Conservation (phyloP, 768 basidiomycete species). For the Exsudoporus frostii region DNA sequence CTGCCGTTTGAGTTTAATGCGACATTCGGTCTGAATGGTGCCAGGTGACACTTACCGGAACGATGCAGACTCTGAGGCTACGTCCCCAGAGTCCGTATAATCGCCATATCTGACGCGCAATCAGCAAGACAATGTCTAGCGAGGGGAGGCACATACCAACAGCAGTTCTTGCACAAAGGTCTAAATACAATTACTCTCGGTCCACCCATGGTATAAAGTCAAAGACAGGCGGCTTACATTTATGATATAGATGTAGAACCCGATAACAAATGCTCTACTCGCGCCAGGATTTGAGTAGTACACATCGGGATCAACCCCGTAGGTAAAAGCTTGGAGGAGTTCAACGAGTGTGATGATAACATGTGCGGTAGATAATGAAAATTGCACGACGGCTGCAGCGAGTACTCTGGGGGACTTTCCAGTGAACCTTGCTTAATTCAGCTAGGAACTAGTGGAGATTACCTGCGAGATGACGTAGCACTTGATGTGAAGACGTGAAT, state of each 20-base stretch:
- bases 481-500: constrained; percentile 2
- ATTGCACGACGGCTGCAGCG: constrained; percentile 13
- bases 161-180: constrained; percentile 18
- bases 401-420: constrained; percentile 1
- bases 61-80: constrained; percentile 4
- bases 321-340: constrained; percentile 14
- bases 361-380: constrained; percentile 15
- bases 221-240: constrained; percentile 13
- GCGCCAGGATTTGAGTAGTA: constrained; percentile 9
- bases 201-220: not conserved
- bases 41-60: constrained; percentile 10
- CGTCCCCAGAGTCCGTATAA: constrained; percentile 18
- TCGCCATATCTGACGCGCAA: constrained; percentile 20
- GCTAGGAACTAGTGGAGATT: not conserved
- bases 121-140: not conserved
- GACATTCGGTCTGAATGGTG: not conserved
- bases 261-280: constrained; percentile 6
- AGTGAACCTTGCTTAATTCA: not conserved
- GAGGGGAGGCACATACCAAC: constrained; percentile 3
- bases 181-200: not conserved
- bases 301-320: not conserved
- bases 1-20: constrained; percentile 2
- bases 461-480: constrained; percentile 6
- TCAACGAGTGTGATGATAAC: constrained; percentile 11
- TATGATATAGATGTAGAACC: constrained; percentile 18